phyloP scores from a whole-genome alignment of 352 stramenopile species.

The Lagenidium sp. region DNA sequence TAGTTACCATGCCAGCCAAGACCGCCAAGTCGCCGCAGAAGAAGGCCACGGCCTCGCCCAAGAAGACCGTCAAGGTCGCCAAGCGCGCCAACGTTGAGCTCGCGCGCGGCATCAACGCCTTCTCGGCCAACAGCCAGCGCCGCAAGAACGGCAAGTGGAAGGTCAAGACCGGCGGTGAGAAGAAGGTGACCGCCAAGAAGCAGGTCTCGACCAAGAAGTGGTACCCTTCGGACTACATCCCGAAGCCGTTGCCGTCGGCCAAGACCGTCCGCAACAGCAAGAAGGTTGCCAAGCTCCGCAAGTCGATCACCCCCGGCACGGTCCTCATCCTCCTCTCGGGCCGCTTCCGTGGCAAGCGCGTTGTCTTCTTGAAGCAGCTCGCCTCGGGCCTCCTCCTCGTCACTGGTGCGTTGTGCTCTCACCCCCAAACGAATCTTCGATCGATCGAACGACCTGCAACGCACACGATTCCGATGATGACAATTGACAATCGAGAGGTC shows the following conservation, averaged over 20 bases:
- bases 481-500: slow-evolving; percentile 22
- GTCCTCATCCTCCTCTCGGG: slow-evolving; percentile 97
- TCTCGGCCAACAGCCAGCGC: slow-evolving; percentile 52
- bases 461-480: slow-evolving; percentile 23
- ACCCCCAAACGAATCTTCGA: too few relatives aligned
- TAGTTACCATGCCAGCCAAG: too few relatives aligned
- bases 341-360: slow-evolving; percentile 97
- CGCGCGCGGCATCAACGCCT: slow-evolving; percentile 67
- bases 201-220: slow-evolving; percentile 35
- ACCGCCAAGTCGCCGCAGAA: slow-evolving; percentile 76
- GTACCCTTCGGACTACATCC: slow-evolving; percentile 71
- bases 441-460: too few relatives aligned
- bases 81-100: slow-evolving; percentile 66
- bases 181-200: slow-evolving; percentile 18
- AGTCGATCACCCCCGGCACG: slow-evolving; percentile 95
- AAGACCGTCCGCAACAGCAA: slow-evolving; percentile 72
- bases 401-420: slow-evolving; percentile 33
- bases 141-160: slow-evolving; percentile 43
- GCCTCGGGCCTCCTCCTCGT: slow-evolving; percentile 94
- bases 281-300: slow-evolving; percentile 92
- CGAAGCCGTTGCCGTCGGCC: slow-evolving; percentile 56
- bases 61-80: slow-evolving; percentile 35
- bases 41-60: slow-evolving; percentile 40
- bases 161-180: slow-evolving; percentile 21
- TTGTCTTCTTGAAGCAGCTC: slow-evolving; percentile 98